These are phyloP conservation scores for Botrytis elliptica DNA, from an alignment of 2,329 filamentous ascomycete genomes.

Conservation along the genomic window DNA sequence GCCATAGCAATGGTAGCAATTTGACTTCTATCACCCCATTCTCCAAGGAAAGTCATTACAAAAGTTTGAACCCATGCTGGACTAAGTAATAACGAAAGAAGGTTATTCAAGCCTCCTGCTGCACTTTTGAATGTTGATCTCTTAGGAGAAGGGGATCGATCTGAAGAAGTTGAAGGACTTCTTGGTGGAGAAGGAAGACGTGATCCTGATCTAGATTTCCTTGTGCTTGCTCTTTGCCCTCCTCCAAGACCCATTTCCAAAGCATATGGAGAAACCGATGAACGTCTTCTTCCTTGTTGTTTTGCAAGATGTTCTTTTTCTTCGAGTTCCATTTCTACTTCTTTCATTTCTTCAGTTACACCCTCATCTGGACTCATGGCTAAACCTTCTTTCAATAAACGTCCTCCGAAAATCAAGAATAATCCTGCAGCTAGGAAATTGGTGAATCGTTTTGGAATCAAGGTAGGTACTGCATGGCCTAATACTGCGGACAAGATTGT, in stretches of 20 bases:
- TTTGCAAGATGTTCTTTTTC: slow-evolving; percentile 82
- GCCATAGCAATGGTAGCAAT: slow-evolving; percentile 99
- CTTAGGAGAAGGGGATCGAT: slow-evolving; percentile 46
- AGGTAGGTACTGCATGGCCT: slow-evolving; percentile 84
- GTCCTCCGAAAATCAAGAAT: slow-evolving; percentile 86
- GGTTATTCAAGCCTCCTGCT: slow-evolving; percentile 73
- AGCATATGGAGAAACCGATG: slow-evolving; percentile 70
- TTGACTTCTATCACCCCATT: slow-evolving; percentile 97
- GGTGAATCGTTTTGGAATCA: slow-evolving; percentile 88
- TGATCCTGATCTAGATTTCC: slow-evolving; percentile 71
- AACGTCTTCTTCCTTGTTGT: slow-evolving; percentile 63
- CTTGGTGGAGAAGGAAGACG: slow-evolving; percentile 78
- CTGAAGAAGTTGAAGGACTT: slow-evolving; percentile 74
- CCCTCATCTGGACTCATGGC: slow-evolving; percentile 88
- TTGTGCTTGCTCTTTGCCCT: slow-evolving; percentile 51
- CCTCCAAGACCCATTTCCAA: slow-evolving; percentile 74
- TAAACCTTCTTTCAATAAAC: slow-evolving; percentile 81
- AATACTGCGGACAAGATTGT: slow-evolving; percentile 90
- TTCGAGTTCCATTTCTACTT: slow-evolving; percentile 89
- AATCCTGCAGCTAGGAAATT: slow-evolving; percentile 80
- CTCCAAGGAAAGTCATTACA: slow-evolving; percentile 96
- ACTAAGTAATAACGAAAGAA: slow-evolving; percentile 83
- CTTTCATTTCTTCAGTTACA: slow-evolving; percentile 94
- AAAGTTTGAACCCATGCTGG: slow-evolving; percentile 99
- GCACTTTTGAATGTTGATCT: slow-evolving; percentile 46